phyloP scores from a whole-genome alignment of 225 moss, liverwort and hornwort species.

The Bryum argenteum region DNA sequence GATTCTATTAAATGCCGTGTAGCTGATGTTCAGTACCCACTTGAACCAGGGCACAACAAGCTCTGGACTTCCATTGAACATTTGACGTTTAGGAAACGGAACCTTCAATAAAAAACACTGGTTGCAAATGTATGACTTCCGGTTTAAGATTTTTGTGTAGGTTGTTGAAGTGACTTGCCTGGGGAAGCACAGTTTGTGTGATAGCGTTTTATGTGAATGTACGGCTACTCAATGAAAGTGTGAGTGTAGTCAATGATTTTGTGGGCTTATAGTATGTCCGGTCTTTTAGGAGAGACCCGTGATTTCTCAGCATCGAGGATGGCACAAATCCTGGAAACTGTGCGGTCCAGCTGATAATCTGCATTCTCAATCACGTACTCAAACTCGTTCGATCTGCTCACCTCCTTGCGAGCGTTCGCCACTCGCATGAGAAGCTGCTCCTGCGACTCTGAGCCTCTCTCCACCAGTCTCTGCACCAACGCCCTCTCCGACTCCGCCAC shows the following conservation, averaged over 20 bases:
- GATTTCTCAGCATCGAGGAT: slow-evolving; percentile 34
- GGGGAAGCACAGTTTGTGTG: too few species aligned
- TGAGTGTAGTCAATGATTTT: background rate
- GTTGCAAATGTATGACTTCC: too few species aligned
- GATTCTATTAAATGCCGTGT: slow-evolving; percentile 1
- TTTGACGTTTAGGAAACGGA: slow-evolving; percentile 2
- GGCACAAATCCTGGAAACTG: slow-evolving; percentile 20
- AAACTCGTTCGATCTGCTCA: slow-evolving; percentile 16
- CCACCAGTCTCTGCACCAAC: slow-evolving; percentile 27
- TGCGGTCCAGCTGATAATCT: slow-evolving; percentile 15
- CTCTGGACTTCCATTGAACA: slow-evolving; percentile 2
- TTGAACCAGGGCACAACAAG: background rate
- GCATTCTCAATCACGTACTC: slow-evolving; percentile 34
- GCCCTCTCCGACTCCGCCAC: slow-evolving; percentile 27
- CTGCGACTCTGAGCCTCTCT: slow-evolving; percentile 24
- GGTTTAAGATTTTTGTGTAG: too few species aligned
- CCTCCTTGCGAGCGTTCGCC: slow-evolving; percentile 33
- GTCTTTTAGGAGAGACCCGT: background rate
- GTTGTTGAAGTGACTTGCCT: too few species aligned
- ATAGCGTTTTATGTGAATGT: background rate
- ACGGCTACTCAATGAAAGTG: background rate
- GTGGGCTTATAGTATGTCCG: background rate
- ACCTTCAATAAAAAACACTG: background rate
- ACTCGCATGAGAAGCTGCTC: slow-evolving; percentile 28
- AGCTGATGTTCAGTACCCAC: slow-evolving; percentile 2